phyloP scores from a whole-genome alignment of 495 filamentous ascomycete species.

The Neohortaea acidophila region DNA sequence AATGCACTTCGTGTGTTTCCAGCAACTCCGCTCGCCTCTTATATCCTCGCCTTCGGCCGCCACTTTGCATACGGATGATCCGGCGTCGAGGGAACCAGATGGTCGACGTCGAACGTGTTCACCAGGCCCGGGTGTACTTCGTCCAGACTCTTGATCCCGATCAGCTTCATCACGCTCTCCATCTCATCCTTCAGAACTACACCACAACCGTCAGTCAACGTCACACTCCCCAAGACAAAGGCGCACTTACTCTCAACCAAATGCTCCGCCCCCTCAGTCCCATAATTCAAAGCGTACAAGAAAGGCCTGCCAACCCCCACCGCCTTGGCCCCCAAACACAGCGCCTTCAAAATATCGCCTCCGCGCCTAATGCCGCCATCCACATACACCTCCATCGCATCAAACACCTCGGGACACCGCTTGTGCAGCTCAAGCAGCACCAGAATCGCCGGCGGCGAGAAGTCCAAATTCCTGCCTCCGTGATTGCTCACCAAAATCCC shows the following conservation, averaged over 20 bases:
- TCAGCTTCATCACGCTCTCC: conserved; percentile 61
- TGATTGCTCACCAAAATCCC: conserved; percentile 52
- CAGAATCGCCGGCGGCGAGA: conserved; percentile 44
- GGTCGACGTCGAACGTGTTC: conserved; percentile 13
- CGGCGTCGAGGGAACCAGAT: conserved; percentile 3
- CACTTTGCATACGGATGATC: conserved; percentile 15
- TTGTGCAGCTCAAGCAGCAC: conserved; percentile 49
- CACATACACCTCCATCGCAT: conserved; percentile 45
- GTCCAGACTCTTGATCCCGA: conserved; percentile 52
- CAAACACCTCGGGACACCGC: conserved; percentile 42
- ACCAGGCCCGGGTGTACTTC: conserved; percentile 35
- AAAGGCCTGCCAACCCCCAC: conserved; percentile 16
- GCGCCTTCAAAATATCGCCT: conserved; percentile 17
- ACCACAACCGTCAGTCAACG: background rate
- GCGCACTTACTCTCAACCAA: conserved; percentile 9
- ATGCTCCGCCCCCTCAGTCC: conserved; percentile 18
- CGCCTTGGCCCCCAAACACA: conserved; percentile 18
- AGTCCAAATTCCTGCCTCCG: conserved; percentile 53
- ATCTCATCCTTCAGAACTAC: conserved; percentile 61
- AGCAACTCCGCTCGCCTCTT: too few relatives aligned
- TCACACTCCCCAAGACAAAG: background rate
- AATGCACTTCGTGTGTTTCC: too few relatives aligned
- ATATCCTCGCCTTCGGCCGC: conserved; percentile 6
- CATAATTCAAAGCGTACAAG: conserved; percentile 18
- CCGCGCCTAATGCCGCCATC: conserved; percentile 32